Evolutionary conservation across 768 basidiomycete species (phyloP).

Genomic region (Mycena epipterygia): DNA sequence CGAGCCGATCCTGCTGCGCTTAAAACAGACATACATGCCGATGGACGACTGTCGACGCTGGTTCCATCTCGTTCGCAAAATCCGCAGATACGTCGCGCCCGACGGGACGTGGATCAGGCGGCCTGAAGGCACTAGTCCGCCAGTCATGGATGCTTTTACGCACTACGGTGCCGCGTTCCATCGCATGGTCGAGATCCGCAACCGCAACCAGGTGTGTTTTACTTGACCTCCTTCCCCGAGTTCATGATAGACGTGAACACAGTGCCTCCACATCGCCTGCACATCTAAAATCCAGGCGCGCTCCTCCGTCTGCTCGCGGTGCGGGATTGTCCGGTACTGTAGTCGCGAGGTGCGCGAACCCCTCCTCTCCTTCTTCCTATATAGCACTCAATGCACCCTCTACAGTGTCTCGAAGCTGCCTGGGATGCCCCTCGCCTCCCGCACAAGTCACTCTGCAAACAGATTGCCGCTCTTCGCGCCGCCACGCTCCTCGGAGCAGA

Average conservation of each 20-base stretch:
- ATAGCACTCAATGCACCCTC: background rate
- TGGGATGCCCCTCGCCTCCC: background rate
- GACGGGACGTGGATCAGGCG: background rate
- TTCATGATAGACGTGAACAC: background rate
- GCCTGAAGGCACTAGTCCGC: background rate
- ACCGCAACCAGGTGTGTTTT: conserved; percentile 2
- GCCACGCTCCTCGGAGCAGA: background rate
- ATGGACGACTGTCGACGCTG: background rate
- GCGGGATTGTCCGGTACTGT: background rate
- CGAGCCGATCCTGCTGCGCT: background rate
- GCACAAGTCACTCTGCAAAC: background rate
- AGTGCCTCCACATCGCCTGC: conserved; percentile 7
- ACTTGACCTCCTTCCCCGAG: background rate
- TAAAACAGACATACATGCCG: no score
- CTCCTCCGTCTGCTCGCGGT: background rate
- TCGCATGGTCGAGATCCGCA: conserved; percentile 4
- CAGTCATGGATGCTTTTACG: background rate
- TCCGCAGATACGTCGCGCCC: background rate
- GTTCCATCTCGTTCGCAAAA: background rate
- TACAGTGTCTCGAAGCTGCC: background rate
- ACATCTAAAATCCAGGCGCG: background rate
- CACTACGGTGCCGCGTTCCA: background rate
- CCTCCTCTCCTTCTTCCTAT: background rate
- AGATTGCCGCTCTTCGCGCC: background rate
- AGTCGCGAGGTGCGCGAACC: background rate